phyloP scores from a whole-genome alignment of 2,329 filamentous ascomycete genomes.

The Verticillium dahliae region DNA sequence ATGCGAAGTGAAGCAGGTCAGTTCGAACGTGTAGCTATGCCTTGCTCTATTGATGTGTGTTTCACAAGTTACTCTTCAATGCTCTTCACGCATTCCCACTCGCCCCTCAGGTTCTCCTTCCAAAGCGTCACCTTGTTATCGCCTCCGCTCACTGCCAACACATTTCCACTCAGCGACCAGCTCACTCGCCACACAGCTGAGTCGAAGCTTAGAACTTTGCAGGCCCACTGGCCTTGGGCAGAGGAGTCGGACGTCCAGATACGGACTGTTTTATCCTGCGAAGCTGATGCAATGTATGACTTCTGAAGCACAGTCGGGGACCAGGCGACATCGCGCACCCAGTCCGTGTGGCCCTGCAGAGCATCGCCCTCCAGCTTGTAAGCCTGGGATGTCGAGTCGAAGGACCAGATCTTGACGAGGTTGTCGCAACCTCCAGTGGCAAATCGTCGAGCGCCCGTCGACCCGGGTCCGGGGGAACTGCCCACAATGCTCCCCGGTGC shows the following conservation, averaged over 20 bases:
- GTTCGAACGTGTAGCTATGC: conserved; percentile 22
- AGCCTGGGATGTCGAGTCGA: conserved; percentile 53
- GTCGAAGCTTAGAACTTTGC: conserved; percentile 82
- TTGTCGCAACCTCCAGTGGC: conserved; percentile 96
- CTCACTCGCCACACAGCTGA: conserved; percentile 90
- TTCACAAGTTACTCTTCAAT: conserved; percentile 67
- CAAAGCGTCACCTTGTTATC: conserved; percentile 97
- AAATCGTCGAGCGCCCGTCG: conserved; percentile 61
- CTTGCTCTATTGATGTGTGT: conserved; percentile 16
- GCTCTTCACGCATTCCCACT: conserved; percentile 96
- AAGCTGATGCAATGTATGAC: conserved; percentile 92
- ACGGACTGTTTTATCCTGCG: conserved; percentile 92
- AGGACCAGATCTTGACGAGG: conserved; percentile 87
- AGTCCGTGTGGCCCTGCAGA: conserved; percentile 81
- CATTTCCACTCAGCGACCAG: conserved; percentile 96
- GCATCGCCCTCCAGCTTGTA: conserved; percentile 59
- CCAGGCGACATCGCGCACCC: conserved; percentile 98
- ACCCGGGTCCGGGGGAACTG: not conserved
- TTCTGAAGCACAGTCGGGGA: conserved; percentile 91
- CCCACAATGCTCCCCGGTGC: conserved; percentile 73
- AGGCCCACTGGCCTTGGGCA: conserved; percentile 69
- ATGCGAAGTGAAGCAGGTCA: not conserved
- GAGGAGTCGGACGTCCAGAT: conserved; percentile 84
- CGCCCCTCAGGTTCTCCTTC: conserved; percentile 96
- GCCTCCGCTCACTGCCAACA: conserved; percentile 84